These are phyloP conservation scores for Trypanosoma boissoni DNA, from an alignment of 208 protist species.

Conservation along the genomic window DNA sequence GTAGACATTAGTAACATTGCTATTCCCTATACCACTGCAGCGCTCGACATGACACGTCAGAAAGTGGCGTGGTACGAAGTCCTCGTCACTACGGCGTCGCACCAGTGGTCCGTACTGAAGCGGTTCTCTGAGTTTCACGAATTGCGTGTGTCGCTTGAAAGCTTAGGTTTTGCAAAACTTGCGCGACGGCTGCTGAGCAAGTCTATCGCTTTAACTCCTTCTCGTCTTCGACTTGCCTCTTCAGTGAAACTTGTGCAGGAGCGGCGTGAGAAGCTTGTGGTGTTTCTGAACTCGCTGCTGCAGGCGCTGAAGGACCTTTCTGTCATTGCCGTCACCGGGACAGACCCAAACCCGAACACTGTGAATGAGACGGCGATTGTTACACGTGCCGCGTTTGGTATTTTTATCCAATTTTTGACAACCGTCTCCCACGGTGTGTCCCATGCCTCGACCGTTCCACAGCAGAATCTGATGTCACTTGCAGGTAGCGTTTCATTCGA, in stretches of 20 bases:
- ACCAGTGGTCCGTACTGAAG: constrained; percentile 25
- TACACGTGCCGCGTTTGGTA: constrained; percentile 9
- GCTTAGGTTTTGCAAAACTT: constrained; percentile 5
- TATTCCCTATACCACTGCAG: background rate
- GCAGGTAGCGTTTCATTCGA: no score
- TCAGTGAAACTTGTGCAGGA: background rate
- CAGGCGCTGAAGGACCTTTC: constrained; percentile 18
- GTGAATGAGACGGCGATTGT: background rate
- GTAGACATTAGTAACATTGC: constrained; percentile 15
- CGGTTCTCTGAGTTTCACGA: constrained; percentile 28
- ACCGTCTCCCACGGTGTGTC: constrained; percentile 3
- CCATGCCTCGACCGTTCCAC: background rate
- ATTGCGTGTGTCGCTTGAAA: constrained; percentile 5
- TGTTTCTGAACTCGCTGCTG: constrained; percentile 11
- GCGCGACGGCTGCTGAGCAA: constrained; percentile 4
- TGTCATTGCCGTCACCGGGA: background rate
- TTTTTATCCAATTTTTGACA: constrained; percentile 17
- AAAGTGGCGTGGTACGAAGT: constrained; percentile 25
- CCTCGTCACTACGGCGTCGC: constrained; percentile 6
- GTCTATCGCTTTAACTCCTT: constrained; percentile 4
- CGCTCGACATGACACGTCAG: constrained; percentile 9
- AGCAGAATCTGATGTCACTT: background rate
- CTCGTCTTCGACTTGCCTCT: constrained; percentile 1
- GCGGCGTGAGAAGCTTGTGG: constrained; percentile 4
- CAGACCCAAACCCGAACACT: background rate